Evolutionary conservation across 768 basidiomycete species (phyloP).

Genomic region (Mycena latifolia): DNA sequence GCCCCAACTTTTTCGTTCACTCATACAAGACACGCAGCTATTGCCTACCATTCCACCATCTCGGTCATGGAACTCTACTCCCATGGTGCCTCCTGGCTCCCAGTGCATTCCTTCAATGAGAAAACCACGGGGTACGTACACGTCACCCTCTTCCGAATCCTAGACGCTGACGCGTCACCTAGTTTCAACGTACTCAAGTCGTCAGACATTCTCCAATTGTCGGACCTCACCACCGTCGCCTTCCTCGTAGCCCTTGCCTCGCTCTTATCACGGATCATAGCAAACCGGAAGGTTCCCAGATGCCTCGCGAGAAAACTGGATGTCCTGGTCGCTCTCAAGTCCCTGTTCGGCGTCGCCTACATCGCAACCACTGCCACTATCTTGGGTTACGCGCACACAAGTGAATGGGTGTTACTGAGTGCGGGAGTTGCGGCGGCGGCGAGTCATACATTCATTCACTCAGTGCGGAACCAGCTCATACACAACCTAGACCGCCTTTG

Average conservation of each 20-base stretch:
- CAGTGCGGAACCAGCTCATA: neutral
- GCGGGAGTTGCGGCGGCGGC: too few species aligned
- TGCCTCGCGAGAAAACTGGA: conserved; percentile 11
- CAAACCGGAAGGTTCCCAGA: conserved; percentile 6
- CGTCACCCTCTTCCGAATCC: too few species aligned
- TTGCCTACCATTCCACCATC: neutral
- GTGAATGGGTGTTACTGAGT: neutral
- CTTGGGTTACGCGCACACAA: neutral
- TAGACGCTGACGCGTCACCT: too few species aligned
- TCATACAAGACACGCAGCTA: neutral
- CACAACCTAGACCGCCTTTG: neutral
- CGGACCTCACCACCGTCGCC: neutral
- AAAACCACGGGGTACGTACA: neutral
- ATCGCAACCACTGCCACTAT: neutral
- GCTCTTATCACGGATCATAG: conserved; percentile 1
- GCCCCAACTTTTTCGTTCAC: too few species aligned
- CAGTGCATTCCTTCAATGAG: neutral
- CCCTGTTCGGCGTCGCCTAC: neutral
- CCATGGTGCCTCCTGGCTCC: conserved; percentile 1
- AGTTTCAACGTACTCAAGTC: conserved; percentile 65
- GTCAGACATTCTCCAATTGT: neutral
- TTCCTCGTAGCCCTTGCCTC: neutral
- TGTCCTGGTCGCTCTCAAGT: conserved; percentile 7
- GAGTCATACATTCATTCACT: too few species aligned
- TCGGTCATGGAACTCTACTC: conserved; percentile 4